Evolutionary conservation across 495 filamentous ascomycete species (phyloP).

Genomic region (Usnea hakonensis): DNA sequence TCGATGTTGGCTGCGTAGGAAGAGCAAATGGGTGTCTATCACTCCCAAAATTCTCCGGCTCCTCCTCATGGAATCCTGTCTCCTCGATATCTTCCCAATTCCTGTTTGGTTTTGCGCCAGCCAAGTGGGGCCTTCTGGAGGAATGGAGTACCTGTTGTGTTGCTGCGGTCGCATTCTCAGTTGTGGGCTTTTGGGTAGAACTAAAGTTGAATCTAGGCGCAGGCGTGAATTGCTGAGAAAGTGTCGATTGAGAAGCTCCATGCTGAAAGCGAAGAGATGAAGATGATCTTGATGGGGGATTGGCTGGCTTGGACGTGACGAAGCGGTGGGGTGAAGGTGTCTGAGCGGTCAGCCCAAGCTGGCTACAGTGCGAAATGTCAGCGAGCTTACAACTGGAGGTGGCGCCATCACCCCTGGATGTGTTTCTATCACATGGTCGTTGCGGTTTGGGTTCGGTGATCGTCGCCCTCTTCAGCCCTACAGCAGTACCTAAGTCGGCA

Average conservation of each 20-base stretch:
- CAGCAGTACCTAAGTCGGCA: too few relatives aligned
- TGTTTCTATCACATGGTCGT: background rate
- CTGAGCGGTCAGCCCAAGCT: background rate
- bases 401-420: slow-evolving; percentile 4
- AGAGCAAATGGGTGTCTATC: background rate
- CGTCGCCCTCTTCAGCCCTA: background rate
- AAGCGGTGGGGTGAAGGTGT: slow-evolving; percentile 15
- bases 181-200: slow-evolving; percentile 1
- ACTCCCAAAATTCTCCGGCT: background rate
- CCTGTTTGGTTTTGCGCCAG: background rate
- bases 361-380: background rate
- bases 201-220: slow-evolving; percentile 11
- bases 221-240: slow-evolving; percentile 9
- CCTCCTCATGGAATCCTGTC: slow-evolving; percentile 6
- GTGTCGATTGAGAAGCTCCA: background rate
- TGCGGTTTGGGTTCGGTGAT: background rate
- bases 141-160: slow-evolving; percentile 1
- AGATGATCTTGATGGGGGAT: slow-evolving; percentile 1
- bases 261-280: slow-evolving; percentile 15
- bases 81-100: slow-evolving; percentile 14
- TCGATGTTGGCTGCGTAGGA: background rate
- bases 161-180: background rate
- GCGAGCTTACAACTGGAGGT: slow-evolving; percentile 3
- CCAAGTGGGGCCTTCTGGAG: background rate
- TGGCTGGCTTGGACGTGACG: slow-evolving; percentile 1